phyloP scores from a whole-genome alignment of 1,284 basidiomycete genomes.

The Volvariella surrecta region DNA sequence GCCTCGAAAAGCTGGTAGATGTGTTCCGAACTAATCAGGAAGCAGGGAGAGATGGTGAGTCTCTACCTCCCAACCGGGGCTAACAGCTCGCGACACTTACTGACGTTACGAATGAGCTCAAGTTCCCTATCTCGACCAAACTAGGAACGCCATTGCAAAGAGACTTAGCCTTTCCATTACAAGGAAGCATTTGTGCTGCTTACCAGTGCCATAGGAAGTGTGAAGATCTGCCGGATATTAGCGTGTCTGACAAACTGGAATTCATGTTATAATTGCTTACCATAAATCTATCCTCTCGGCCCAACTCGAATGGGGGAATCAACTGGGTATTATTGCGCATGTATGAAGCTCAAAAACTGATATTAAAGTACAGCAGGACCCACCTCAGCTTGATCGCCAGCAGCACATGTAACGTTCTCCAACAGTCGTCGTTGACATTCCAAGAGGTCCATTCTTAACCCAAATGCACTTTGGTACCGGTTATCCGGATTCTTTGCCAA shows the following conservation, averaged over 20 bases:
- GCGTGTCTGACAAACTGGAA: background rate
- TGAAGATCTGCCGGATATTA: slow-evolving; percentile 43
- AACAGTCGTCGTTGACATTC: slow-evolving; percentile 58
- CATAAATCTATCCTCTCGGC: slow-evolving; percentile 51
- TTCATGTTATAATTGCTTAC: slow-evolving; percentile 23
- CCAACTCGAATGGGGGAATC: slow-evolving; percentile 59
- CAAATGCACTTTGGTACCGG: slow-evolving; percentile 63
- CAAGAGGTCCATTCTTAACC: slow-evolving; percentile 54
- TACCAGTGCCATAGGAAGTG: slow-evolving; percentile 56
- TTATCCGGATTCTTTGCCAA: slow-evolving; percentile 55
- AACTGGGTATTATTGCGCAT: slow-evolving; percentile 28
- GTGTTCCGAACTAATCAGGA: slow-evolving; percentile 53
- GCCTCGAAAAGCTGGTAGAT: slow-evolving; percentile 53
- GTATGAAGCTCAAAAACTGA: no score
- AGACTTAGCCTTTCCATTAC: slow-evolving; percentile 1
- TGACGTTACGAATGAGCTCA: slow-evolving; percentile 55
- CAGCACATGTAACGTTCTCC: slow-evolving; percentile 43
- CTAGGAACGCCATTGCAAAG: slow-evolving; percentile 23
- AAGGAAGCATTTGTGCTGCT: slow-evolving; percentile 10
- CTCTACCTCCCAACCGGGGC: no score
- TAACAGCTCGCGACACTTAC: slow-evolving; percentile 26
- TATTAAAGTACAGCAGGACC: slow-evolving; percentile 9
- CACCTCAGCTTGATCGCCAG: slow-evolving; percentile 51
- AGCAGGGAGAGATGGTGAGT: no score
- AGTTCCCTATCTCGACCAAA: slow-evolving; percentile 66